These are phyloP conservation scores for Paracamarosporium sp. DNA, from an alignment of 2,329 filamentous ascomycete genomes.

Conservation along the genomic window DNA sequence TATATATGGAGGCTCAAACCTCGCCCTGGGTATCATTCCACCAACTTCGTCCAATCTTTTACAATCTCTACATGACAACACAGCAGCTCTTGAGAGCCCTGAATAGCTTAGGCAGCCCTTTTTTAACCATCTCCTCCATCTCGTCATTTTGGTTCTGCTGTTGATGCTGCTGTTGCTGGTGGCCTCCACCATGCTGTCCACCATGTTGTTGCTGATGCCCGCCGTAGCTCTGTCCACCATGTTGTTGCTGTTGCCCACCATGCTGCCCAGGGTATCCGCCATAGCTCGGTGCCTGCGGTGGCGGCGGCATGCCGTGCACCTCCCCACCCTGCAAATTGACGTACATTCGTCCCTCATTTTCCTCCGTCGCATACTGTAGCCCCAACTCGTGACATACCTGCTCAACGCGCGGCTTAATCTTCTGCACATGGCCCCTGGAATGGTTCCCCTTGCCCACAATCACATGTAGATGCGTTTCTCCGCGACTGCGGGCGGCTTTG, in stretches of 20 bases:
- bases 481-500: constrained; percentile 73
- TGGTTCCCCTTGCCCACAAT: constrained; percentile 98
- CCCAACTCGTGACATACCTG: constrained; percentile 83
- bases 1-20: neutral
- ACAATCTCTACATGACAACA: constrained; percentile 69
- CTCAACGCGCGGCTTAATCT: constrained; percentile 95
- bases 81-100: constrained; percentile 74
- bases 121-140: constrained; percentile 66
- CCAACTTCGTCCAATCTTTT: neutral
- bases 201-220: constrained; percentile 36
- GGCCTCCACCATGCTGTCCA: constrained; percentile 53
- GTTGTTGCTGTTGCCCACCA: constrained; percentile 37
- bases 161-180: constrained; percentile 46
- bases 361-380: constrained; percentile 82
- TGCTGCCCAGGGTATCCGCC: constrained; percentile 32
- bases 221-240: constrained; percentile 53
- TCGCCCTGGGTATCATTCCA: constrained; percentile 12
- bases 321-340: constrained; percentile 80
- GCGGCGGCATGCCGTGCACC: constrained; percentile 50
- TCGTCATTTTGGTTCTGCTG: constrained; percentile 58
- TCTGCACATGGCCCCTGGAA: constrained; percentile 80
- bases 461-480: constrained; percentile 85
- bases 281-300: constrained; percentile 46
- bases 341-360: constrained; percentile 88
- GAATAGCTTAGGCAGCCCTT: constrained; percentile 66